A percentile compares a stretch with the other conserved stretches of the same genome.
phyloP scores from a whole-genome alignment of 2,329 filamentous ascomycete genomes.

The Pseudocercospora ulei region DNA sequence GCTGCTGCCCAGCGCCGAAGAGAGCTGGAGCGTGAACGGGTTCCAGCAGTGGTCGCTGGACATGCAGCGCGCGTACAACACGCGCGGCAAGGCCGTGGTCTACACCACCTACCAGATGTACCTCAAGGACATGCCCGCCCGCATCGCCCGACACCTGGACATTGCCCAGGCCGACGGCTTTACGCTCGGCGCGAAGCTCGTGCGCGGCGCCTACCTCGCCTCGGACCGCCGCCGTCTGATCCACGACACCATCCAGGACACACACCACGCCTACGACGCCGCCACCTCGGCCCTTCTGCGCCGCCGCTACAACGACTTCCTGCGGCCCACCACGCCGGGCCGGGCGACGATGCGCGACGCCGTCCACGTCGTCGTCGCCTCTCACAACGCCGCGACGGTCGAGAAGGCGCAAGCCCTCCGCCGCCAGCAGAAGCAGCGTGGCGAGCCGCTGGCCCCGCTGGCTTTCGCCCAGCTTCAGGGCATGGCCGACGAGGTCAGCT shows the following conservation, averaged over 20 bases:
- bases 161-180: slow-evolving; percentile 42
- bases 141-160: slow-evolving; percentile 37
- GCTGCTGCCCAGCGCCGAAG: slow-evolving; percentile 78
- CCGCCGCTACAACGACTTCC: slow-evolving; percentile 49
- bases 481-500: slow-evolving; percentile 88
- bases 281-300: slow-evolving; percentile 59
- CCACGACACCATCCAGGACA: slow-evolving; percentile 46
- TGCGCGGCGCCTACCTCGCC: slow-evolving; percentile 49
- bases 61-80: slow-evolving; percentile 55
- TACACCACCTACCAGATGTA: slow-evolving; percentile 58
- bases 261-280: slow-evolving; percentile 57
- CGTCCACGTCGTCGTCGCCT: slow-evolving; percentile 61
- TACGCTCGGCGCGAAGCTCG: slow-evolving; percentile 49
- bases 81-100: slow-evolving; percentile 54
- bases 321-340: slow-evolving; percentile 38
- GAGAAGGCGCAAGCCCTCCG: slow-evolving; percentile 44
- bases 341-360: slow-evolving; percentile 34
- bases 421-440: slow-evolving; percentile 37
- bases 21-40: slow-evolving; percentile 64
- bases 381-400: slow-evolving; percentile 71
- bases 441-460: slow-evolving; percentile 41
- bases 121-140: slow-evolving; percentile 36
- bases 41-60: slow-evolving; percentile 71
- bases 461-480: slow-evolving; percentile 76
- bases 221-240: slow-evolving; percentile 45